phyloP scores from a whole-genome alignment of 1,284 basidiomycete genomes.

The Chalciporus piperatoides region DNA sequence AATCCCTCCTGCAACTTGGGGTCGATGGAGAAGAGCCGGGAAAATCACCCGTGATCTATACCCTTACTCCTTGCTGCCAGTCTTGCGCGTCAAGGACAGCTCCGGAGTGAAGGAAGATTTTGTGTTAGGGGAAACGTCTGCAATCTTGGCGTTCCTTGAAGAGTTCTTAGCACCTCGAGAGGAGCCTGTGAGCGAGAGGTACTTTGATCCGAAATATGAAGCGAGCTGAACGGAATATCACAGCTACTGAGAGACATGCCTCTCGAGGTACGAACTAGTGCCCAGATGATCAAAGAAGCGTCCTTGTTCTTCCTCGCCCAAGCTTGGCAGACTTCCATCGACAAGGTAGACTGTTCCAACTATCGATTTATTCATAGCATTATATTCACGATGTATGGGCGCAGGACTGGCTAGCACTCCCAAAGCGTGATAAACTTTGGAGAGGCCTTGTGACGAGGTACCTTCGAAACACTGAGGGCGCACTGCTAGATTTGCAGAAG shows the following conservation, averaged over 20 bases:
- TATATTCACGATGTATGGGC: background rate
- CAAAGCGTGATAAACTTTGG: constrained; percentile 25
- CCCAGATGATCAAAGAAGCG: constrained; percentile 27
- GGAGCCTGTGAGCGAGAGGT: constrained; percentile 11
- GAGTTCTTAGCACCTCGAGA: constrained; percentile 17
- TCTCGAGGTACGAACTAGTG: constrained; percentile 18
- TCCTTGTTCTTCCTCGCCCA: constrained; percentile 24
- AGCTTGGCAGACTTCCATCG: constrained; percentile 2
- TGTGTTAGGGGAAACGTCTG: constrained; percentile 26
- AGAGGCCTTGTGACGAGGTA: constrained; percentile 25
- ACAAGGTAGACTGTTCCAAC: constrained; percentile 13
- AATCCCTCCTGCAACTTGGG: constrained; percentile 16
- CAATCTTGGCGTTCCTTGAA: constrained; percentile 23
- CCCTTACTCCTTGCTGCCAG: constrained; percentile 25
- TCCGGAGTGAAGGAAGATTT: constrained; percentile 12
- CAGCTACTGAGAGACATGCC: constrained; percentile 20
- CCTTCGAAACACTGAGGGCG: constrained; percentile 23
- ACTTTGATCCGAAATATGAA: background rate
- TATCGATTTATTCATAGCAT: background rate
- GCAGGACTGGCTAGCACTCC: constrained; percentile 26
- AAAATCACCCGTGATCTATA: constrained; percentile 18
- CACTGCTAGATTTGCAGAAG: constrained; percentile 16
- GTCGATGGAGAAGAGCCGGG: constrained; percentile 14
- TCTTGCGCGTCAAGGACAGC: constrained; percentile 22
- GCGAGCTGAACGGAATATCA: constrained; percentile 6